Evolutionary conservation across 1,284 basidiomycete genomes (phyloP), one percentile per base, ranked within the genome.

Genomic region (Sporisorium reilianum): DNA sequence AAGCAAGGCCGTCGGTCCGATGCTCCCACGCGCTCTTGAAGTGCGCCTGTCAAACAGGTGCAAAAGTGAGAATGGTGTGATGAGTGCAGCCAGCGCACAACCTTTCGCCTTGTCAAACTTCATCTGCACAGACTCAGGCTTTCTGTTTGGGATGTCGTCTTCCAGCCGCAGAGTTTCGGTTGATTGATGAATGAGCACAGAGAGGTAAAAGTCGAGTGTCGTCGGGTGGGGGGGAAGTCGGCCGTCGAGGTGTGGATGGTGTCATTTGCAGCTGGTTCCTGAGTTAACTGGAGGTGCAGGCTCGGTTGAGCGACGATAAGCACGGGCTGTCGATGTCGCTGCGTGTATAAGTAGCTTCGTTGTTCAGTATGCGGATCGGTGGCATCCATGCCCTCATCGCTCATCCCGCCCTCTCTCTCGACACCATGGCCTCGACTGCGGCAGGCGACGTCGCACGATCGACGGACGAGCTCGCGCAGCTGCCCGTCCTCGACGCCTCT

Each of bases 391-490:
- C n/a, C n/a, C n/a, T n/a, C n/a, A n/a, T n/a, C n/a, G n/a, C n/a
- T n/a, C n/a, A n/a, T n/a, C n/a, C n/a, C n/a, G n/a, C n/a, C n/a
- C n/a, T n/a, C n/a, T n/a, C n/a, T n/a, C n/a, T n/a, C n/a, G n/a
- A n/a, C n/a, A n/a, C n/a, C n/a, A 62, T 62, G 60, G 55, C 60
- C n/a, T 26, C 30, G 16, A 14, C 23, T 16, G 23, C 28, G 36
- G 36, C 38, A 14, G 14, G 8, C 5, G 18, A 38, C 38, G 41
- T 16, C 10, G 45, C 25, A n/a, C 0, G 26, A 11, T 20, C 46
- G 28, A 18, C 46, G 5, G 26, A 48, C 46, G 60, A 53, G 51
- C 51, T 62, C 34, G 23, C 60, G 26, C 52, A 54, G 23, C 45
- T 62, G 2, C 60, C 60, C 22, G 30, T 62, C 30, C 53, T 62